Base-by-base conservation (phyloP, 2,329 filamentous ascomycete species). In the Pezicula radicicola region DNA sequence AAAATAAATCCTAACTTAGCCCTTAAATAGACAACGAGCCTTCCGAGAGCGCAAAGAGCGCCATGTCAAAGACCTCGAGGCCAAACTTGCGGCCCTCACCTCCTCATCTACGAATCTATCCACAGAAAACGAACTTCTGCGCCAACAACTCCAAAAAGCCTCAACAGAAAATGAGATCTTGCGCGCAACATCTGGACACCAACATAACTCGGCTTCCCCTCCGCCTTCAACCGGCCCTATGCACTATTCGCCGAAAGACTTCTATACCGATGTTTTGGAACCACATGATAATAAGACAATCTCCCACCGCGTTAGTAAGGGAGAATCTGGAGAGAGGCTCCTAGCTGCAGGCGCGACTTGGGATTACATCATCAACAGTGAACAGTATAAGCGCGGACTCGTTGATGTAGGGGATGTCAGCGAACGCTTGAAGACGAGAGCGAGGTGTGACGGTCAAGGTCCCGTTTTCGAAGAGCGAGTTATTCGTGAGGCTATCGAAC, bases 1-100 rank as follows among this genome's bases (percentile, higher is more conserved):
- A 21, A 15, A 28, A 41, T 19, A 12, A n/a, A 35, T 30, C 30
- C 43, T 42, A 33, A 48, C 43, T 33, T 33, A 10, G 15, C 33
- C 10, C 25, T 16, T 35, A 41, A 19, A 15, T 51, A 97, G 93
- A 45, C 94, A 97, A 78, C 87, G 93, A 62, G 93, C 94, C 30
- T 97, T 97, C 70, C 90, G 93, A 55, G 93, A 97, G 71, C 87
- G 93, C 61, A 97, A 97, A 71, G 93, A 97, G 69, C 87, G 86
- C 52, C 92, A 96, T 65, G 91, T 97, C 56, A 92, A 92, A 68
- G 91, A 97, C 55, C 85, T 97, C 21, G 92, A 97, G 71, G 82
- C 84, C 52, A 94, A 96, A 68, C 84, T 97, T 27, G 86, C 83
- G 46, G 79, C 76, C 46, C 83, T 97, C 30, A 88, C 96, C 66